Evolutionary conservation across 148 eudicot genomes (phyloP).

Genomic region (Silene latifolia): DNA sequence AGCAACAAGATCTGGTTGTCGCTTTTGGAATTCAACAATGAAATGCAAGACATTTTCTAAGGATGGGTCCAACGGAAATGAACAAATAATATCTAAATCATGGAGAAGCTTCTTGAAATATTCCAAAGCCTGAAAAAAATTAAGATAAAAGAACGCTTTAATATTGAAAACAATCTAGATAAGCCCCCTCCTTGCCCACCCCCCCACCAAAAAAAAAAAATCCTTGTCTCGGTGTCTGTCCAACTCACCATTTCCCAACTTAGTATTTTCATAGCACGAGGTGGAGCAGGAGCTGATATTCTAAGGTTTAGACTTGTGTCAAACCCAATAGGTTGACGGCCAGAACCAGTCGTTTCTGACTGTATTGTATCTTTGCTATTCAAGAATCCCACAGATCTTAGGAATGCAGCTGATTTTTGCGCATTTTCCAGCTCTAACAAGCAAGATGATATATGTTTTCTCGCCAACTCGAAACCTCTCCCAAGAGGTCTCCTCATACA

Average conservation of each 20-base stretch:
- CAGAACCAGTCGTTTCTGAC: constrained; percentile 79
- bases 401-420: constrained; percentile 58
- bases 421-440: constrained; percentile 69
- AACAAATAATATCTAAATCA: constrained; percentile 78
- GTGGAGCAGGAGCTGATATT: constrained; percentile 92
- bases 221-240: constrained; percentile 5
- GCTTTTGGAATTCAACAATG: constrained; percentile 80
- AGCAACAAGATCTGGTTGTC: constrained; percentile 90
- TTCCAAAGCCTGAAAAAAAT: constrained; percentile 65
- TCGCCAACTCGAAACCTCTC: constrained; percentile 86
- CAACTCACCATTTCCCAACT: constrained; percentile 81
- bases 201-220: not conserved
- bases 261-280: constrained; percentile 78
- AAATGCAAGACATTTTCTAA: constrained; percentile 66
- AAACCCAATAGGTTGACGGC: constrained; percentile 83
- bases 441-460: constrained; percentile 78
- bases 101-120: constrained; percentile 89
- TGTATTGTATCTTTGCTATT: constrained; percentile 32
- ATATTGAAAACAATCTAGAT: not conserved
- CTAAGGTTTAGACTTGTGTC: constrained; percentile 85
- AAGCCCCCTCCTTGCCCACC: not conserved
- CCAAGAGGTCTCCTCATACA: constrained; percentile 90
- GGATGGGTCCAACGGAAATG: constrained; percentile 58
- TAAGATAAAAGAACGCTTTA: constrained; percentile 5
- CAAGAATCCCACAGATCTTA: constrained; percentile 44